A percentile compares a stretch with the other conserved stretches of the same genome.
These are phyloP conservation scores for Magnaporthiopsis rhizophila DNA, from an alignment of 2,329 filamentous ascomycete species.

Conservation along the genomic window DNA sequence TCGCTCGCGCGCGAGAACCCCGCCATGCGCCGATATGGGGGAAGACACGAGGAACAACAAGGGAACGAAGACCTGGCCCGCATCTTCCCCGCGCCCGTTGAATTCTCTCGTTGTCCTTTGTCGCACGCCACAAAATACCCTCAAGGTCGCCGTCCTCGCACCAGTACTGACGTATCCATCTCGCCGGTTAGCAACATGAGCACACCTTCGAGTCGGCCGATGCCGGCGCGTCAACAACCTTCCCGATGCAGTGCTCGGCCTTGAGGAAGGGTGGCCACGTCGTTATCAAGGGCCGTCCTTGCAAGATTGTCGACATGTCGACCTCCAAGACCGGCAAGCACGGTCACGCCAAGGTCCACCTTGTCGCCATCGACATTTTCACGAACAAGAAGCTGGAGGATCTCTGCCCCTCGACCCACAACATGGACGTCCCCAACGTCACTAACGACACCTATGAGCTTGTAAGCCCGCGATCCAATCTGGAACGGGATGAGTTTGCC, in stretches of 20 bases:
- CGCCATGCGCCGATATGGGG: neutral
- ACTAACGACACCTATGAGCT: conserved; percentile 85
- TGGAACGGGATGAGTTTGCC: neutral
- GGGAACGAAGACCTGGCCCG: neutral
- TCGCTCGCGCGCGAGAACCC: conserved; percentile 1
- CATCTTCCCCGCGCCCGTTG: neutral
- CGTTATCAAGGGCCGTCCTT: conserved; percentile 96
- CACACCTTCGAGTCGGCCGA: conserved; percentile 83
- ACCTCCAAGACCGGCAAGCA: conserved; percentile 99
- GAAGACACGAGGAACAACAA: neutral
- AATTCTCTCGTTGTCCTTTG: neutral
- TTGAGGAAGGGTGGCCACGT: conserved; percentile 99
- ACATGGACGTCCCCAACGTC: conserved; percentile 98
- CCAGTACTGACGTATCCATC: neutral
- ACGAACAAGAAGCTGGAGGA: conserved; percentile 99
- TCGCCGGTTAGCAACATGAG: conserved; percentile 45
- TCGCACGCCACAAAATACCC: neutral
- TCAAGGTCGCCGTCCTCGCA: neutral
- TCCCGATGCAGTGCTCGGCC: conserved; percentile 98
- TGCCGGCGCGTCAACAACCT: conserved; percentile 91
- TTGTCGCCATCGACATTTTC: conserved; percentile 98
- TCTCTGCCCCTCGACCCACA: conserved; percentile 93
- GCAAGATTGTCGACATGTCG: conserved; percentile 99
- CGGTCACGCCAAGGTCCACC: conserved; percentile 99
- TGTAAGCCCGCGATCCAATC: conserved; percentile 46